Evolutionary conservation across 2,329 filamentous ascomycete genomes (phyloP), one percentile per base, ranked within the genome.

Genomic region (Penicillium glabrum): DNA sequence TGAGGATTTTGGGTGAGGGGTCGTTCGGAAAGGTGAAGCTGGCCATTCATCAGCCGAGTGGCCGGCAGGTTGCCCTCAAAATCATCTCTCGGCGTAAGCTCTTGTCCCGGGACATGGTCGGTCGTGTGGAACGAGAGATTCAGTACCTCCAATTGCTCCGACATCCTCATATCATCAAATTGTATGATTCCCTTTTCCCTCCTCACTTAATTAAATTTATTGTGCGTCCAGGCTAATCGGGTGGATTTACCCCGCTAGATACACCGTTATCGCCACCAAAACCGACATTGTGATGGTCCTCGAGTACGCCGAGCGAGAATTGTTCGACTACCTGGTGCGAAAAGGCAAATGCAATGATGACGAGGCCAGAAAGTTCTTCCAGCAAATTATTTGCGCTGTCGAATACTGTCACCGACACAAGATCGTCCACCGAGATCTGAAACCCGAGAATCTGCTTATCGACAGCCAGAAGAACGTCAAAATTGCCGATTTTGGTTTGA

Each of bases 371-470:
- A 91, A 93, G 66, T 97, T 99, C 81, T 99, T 99, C 77, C 95
- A 99, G 77, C 95, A 99, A 77, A 99, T 99, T 78, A 90, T 99
- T 53, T 97, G 95, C 75, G 95, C 95, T 44, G 95, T 99, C 66
- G 95, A 99, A 75, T 99, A 99, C 79, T 99, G 95, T 72, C 95
- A 99, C 77, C 86, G 95, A 60, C 95, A 99, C 81, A 98, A 98
- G 80, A 98, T 99, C 69, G 95, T 98, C 41, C 95, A 99, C 76
- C 89, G 95, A 73, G 95, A 99, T 74, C 79, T 99, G 61, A 99
- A 99, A 76, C 95, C 95, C 10, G 95, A 99, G 80, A 99, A 99
- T 72, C 79, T 99, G 48, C 84, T 99, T 44, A 86, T 99, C 51
- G 95, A 99, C 77, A 91, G 96, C 63, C 89, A 96, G 58, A 88